phyloP scores from a whole-genome alignment of 176 grass and related monocot genomes.

The Luzula sylvatica region DNA sequence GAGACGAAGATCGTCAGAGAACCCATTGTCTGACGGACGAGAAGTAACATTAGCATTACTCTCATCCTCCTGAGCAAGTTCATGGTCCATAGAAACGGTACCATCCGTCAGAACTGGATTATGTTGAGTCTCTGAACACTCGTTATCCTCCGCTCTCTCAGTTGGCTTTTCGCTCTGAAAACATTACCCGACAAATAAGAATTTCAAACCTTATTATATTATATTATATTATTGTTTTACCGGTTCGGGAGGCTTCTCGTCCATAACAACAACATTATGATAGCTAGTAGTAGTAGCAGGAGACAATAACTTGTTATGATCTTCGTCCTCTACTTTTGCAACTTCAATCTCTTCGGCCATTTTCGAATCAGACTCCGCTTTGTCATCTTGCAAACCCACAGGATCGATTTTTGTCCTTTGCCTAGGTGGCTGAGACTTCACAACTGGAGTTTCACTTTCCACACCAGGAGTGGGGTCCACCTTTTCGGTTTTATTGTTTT shows the following conservation, averaged over 20 bases:
- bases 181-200: conserved; percentile 13
- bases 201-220: not conserved
- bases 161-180: conserved; percentile 9
- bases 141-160: conserved; percentile 1
- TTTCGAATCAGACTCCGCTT: conserved; percentile 30
- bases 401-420: conserved; percentile 22
- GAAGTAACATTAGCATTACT: conserved; percentile 4
- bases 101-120: conserved; percentile 21
- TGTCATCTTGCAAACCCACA: conserved; percentile 27
- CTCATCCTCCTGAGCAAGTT: not conserved
- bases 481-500: conserved; percentile 27
- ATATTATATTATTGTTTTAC: conserved; percentile 47
- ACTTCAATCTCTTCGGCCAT: conserved; percentile 34
- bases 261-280: conserved; percentile 24
- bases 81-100: conserved; percentile 36
- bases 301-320: conserved; percentile 20
- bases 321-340: conserved; percentile 25
- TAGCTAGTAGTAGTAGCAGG: not conserved
- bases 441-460: not conserved
- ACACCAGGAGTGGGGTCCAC: not conserved
- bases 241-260: conserved; percentile 30
- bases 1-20: conserved; percentile 21
- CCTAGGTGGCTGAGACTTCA: conserved; percentile 15
- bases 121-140: not conserved
- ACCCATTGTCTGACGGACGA: not conserved